phyloP scores from a whole-genome alignment of 2,329 filamentous ascomycete species.

The Trichoderma cornu-damae region DNA sequence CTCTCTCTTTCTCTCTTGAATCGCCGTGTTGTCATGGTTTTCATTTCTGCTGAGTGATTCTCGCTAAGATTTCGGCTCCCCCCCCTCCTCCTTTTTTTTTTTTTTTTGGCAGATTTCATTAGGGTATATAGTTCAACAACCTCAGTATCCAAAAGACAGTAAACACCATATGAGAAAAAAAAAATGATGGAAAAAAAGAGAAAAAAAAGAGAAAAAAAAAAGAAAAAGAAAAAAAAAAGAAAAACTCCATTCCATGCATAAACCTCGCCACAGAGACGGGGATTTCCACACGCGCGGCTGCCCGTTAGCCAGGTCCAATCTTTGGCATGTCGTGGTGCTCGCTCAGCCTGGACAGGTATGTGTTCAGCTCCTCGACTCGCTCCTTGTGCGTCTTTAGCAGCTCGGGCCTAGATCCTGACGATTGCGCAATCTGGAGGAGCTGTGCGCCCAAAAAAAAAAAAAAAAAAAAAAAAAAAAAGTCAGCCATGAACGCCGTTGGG shows the following conservation, averaged over 20 bases:
- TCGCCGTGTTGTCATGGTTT: not conserved
- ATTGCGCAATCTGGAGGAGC: slow-evolving; percentile 74
- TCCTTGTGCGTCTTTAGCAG: slow-evolving; percentile 96
- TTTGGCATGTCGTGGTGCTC: slow-evolving; percentile 96
- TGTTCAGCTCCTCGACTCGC: slow-evolving; percentile 90
- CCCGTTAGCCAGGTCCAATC: slow-evolving; percentile 52
- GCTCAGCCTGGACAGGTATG: slow-evolving; percentile 83
- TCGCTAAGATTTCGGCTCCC: not conserved
- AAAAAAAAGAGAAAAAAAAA: no score
- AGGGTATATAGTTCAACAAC: not conserved
- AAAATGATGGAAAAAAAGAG: no score
- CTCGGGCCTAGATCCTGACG: slow-evolving; percentile 56
- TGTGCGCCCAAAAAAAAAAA: no score
- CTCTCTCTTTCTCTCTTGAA: not conserved
- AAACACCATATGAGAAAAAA: no score
- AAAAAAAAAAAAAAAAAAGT: no score
- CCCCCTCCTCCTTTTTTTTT: no score
- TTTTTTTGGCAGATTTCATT: not conserved
- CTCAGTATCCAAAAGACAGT: not conserved
- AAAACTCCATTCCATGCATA: slow-evolving; percentile 23
- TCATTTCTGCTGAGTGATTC: not conserved
- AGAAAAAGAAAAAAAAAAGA: slow-evolving; percentile 27
- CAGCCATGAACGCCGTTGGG: not conserved
- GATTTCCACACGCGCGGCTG: not conserved
- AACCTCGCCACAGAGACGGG: not conserved